Evolutionary conservation across 1,139 yeast genomes (phyloP).

Genomic region (Diutina scorzettiae): DNA sequence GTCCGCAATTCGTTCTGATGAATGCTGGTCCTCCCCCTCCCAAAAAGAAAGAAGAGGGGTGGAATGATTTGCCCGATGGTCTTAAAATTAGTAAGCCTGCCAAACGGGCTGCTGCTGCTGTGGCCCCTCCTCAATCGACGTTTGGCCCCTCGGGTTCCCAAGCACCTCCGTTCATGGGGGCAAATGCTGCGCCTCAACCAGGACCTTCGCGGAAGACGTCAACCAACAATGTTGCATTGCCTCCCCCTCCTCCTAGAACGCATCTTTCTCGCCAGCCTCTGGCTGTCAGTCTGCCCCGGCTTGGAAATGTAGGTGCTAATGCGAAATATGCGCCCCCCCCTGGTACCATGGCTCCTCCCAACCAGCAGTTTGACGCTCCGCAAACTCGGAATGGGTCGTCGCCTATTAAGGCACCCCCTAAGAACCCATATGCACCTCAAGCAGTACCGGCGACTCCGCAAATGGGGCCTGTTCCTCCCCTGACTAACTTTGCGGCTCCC

Average conservation of each 20-base stretch:
- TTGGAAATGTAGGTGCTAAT: background rate
- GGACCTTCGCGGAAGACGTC: conserved; percentile 3
- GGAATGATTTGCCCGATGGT: conserved; percentile 86
- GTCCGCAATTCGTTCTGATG: conserved; percentile 3
- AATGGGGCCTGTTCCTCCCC: conserved; percentile 2
- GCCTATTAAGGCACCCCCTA: conserved; percentile 2
- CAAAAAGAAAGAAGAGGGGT: conserved; percentile 63
- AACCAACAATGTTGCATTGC: background rate
- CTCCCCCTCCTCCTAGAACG: background rate
- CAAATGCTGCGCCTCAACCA: background rate
- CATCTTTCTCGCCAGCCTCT: background rate
- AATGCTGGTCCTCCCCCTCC: conserved; percentile 18
- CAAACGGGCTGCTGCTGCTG: conserved; percentile 42
- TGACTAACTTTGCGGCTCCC: conserved; percentile 8
- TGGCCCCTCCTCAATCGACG: conserved; percentile 13
- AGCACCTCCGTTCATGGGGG: background rate
- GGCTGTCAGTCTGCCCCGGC: background rate
- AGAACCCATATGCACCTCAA: conserved; percentile 4
- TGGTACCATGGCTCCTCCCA: conserved; percentile 3
- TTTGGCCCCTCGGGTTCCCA: background rate
- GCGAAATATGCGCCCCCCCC: conserved; percentile 5
- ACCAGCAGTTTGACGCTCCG: background rate
- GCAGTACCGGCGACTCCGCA: background rate
- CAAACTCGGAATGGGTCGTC: background rate
- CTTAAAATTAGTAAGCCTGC: conserved; percentile 37